phyloP scores from a whole-genome alignment of 2,329 filamentous ascomycete species.

The Botrytis cinerea region DNA sequence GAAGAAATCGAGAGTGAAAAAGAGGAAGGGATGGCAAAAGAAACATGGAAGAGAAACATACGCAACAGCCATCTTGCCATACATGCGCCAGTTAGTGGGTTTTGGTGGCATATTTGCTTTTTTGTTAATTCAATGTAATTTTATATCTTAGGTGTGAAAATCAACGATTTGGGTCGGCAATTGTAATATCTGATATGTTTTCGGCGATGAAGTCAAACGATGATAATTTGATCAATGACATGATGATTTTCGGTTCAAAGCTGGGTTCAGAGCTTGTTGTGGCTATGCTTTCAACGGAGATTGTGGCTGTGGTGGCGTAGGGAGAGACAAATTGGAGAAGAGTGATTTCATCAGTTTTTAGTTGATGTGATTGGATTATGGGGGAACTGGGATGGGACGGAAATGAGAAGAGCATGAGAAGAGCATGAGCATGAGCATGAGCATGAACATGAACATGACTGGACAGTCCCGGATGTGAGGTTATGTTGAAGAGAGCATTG shows the following conservation, averaged over 20 bases:
- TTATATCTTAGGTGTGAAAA: neutral
- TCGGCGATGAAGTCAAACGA: neutral
- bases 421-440: neutral
- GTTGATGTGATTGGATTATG: constrained; percentile 4
- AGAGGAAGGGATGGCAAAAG: constrained; percentile 19
- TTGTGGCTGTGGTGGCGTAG: constrained; percentile 16
- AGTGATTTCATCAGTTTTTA: constrained; percentile 11
- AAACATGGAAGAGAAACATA: constrained; percentile 48
- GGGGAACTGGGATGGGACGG: neutral
- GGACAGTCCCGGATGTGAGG: neutral
- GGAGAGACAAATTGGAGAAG: constrained; percentile 17
- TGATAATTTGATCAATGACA: constrained; percentile 21
- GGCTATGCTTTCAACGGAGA: neutral
- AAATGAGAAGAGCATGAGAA: neutral
- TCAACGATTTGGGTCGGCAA: neutral
- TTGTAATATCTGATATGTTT: constrained; percentile 11
- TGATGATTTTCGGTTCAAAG: constrained; percentile 19
- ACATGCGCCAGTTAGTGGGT: constrained; percentile 56
- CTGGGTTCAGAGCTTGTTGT: constrained; percentile 7
- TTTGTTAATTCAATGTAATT: neutral
- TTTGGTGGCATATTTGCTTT: constrained; percentile 47
- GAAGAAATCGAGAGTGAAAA: neutral
- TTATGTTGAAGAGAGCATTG: neutral
- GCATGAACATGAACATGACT: neutral
- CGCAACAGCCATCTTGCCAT: constrained; percentile 71